phyloP scores from a whole-genome alignment of 1,284 basidiomycete species.

The Puccinia horiana region DNA sequence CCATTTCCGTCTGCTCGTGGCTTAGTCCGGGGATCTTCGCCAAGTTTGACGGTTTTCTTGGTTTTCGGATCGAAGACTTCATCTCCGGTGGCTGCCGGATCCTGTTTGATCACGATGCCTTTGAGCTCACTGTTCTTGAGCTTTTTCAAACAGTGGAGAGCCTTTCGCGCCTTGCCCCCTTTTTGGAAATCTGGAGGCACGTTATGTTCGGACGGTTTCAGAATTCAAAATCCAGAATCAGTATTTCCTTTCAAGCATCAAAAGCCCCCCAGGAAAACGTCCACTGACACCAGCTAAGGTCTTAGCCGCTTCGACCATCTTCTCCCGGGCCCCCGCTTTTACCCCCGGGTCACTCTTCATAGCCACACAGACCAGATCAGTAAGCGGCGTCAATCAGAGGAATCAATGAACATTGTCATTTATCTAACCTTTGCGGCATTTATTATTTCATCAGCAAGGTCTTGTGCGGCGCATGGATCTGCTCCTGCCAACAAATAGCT shows the following conservation, averaged over 20 bases:
- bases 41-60: slow-evolving; percentile 5
- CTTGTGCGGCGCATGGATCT: slow-evolving; percentile 20
- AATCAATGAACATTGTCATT: neutral
- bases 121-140: neutral
- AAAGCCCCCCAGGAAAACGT: neutral
- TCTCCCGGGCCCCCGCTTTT: neutral
- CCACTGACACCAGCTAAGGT: neutral
- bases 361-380: neutral
- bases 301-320: neutral
- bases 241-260: neutral
- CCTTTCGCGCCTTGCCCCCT: neutral
- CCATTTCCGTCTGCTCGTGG: neutral
- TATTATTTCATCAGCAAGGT: slow-evolving; percentile 32
- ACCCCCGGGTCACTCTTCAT: neutral
- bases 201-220: slow-evolving; percentile 10
- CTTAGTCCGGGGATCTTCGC: neutral
- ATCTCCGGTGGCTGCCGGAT: neutral
- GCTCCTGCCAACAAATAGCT: neutral
- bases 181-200: slow-evolving; percentile 8
- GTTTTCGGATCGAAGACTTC: slow-evolving; percentile 30
- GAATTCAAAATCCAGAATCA: slow-evolving; percentile 1
- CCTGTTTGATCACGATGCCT: slow-evolving; percentile 8
- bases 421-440: slow-evolving; percentile 16
- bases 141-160: slow-evolving; percentile 13
- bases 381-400: neutral